Conservation (phyloP, 306 rosid genomes). For the Myrica gale region DNA sequence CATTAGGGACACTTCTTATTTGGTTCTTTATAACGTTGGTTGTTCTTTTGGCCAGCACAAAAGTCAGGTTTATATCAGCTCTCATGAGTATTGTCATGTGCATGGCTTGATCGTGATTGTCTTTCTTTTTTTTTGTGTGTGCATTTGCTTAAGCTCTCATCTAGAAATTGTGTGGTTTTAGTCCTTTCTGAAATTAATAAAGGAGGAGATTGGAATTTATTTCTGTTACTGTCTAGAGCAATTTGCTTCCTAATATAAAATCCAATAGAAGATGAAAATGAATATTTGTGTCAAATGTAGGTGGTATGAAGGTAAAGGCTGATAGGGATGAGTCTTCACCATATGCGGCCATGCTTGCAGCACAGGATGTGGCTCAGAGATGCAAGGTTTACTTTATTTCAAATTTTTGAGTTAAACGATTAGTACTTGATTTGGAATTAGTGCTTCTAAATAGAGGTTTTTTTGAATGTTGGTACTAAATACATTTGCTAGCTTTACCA, state of each 20-base stretch:
- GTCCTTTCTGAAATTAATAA: background rate
- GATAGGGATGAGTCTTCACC: conserved; percentile 94
- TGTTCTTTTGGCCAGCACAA: too few relatives aligned
- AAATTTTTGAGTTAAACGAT: background rate
- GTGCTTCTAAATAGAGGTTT: background rate
- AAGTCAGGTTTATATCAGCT: too few relatives aligned
- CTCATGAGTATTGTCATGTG: too few relatives aligned
- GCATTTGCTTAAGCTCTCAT: too few relatives aligned
- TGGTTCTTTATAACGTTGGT: too few relatives aligned
- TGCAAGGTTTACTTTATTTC: conserved; percentile 55
- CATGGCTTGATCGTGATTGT: too few relatives aligned
- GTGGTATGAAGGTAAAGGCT: conserved; percentile 96
- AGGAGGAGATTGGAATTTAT: too few relatives aligned
- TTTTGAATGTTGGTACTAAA: background rate
- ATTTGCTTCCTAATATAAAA: background rate
- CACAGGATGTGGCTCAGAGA: conserved; percentile 80
- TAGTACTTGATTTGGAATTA: background rate
- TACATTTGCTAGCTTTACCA: background rate
- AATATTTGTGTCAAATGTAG: conserved; percentile 25
- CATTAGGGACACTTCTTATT: too few relatives aligned
- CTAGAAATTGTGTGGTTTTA: background rate
- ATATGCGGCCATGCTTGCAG: conserved; percentile 94
- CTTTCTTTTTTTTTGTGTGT: too few relatives aligned
- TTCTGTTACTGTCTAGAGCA: too few relatives aligned
- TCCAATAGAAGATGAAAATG: background rate